phyloP scores from a whole-genome alignment of 2,329 filamentous ascomycete species.

The Coniosporium tulheliwenetii region DNA sequence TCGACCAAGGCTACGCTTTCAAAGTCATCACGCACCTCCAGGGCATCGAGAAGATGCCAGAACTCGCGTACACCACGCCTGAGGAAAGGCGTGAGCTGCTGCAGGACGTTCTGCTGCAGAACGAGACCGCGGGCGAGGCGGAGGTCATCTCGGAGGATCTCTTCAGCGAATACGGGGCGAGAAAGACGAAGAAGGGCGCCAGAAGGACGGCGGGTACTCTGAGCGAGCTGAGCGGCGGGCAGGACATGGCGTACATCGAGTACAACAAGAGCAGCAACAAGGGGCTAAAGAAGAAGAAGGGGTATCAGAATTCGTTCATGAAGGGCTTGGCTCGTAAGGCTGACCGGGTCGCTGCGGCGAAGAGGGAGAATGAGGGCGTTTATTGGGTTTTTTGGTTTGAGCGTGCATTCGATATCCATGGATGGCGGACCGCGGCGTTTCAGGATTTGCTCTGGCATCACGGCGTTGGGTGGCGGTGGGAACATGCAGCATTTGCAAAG shows the following conservation, averaged over 20 bases:
- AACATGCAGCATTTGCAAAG: no score
- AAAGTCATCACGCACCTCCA: slow-evolving; percentile 95
- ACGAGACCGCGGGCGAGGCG: slow-evolving; percentile 56
- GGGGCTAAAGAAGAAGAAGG: slow-evolving; percentile 24
- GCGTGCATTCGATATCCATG: no score
- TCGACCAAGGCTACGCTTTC: slow-evolving; percentile 97
- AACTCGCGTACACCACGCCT: slow-evolving; percentile 64
- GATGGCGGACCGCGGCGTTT: no score
- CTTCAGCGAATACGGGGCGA: slow-evolving; percentile 35
- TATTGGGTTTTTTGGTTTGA: no score
- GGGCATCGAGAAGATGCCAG: slow-evolving; percentile 72
- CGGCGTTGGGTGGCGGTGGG: no score
- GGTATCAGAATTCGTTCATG: slow-evolving; percentile 26
- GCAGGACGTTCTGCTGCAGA: slow-evolving; percentile 77
- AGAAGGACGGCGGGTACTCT: slow-evolving; percentile 73
- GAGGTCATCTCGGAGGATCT: slow-evolving; percentile 57
- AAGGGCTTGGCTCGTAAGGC: slow-evolving; percentile 18
- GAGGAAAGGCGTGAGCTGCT: slow-evolving; percentile 73
- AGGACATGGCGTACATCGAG: slow-evolving; percentile 78
- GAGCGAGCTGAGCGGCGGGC: slow-evolving; percentile 73
- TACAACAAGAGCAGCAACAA: slow-evolving; percentile 31
- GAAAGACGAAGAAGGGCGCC: slow-evolving; percentile 34
- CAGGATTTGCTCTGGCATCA: no score
- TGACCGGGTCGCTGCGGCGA: no score
- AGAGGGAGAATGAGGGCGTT: no score